These are phyloP conservation scores for Leucocoprinus leucothites DNA, from an alignment of 768 basidiomycete genomes.

Conservation along the genomic window DNA sequence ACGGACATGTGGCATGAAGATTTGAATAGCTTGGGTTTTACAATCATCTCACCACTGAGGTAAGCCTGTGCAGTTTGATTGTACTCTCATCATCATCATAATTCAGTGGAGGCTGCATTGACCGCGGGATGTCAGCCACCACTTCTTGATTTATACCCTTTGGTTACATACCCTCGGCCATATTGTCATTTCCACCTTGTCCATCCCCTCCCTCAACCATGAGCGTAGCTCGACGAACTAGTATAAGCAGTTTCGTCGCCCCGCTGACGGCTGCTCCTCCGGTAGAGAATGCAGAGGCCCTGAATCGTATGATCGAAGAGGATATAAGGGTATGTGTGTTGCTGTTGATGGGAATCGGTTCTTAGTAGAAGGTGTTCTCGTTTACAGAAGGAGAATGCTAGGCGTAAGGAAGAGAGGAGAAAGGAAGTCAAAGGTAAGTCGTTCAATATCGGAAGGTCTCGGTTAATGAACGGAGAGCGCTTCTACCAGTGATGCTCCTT, in stretches of 20 bases:
- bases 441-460: neutral
- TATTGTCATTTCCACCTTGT: neutral
- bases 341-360: neutral
- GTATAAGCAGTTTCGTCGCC: slow-evolving; percentile 6
- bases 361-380: neutral
- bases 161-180: neutral
- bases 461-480: neutral
- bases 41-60: no score
- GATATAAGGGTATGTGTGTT: slow-evolving; percentile 13
- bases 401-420: slow-evolving; percentile 24
- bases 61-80: no score
- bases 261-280: slow-evolving; percentile 7
- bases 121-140: neutral
- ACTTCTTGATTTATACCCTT: slow-evolving; percentile 5
- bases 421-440: slow-evolving; percentile 49
- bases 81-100: no score
- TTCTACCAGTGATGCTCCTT: slow-evolving; percentile 60
- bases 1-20: no score
- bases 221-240: slow-evolving; percentile 1
- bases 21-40: no score
- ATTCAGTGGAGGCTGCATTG: no score
- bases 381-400: slow-evolving; percentile 14
- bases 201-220: neutral
- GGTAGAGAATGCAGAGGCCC: slow-evolving; percentile 4
- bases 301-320: slow-evolving; percentile 16